Percentiles rank a stretch among this genome's conserved stretches.
Conservation (phyloP, 2,329 filamentous ascomycete species). For the Orbilia javanica region DNA sequence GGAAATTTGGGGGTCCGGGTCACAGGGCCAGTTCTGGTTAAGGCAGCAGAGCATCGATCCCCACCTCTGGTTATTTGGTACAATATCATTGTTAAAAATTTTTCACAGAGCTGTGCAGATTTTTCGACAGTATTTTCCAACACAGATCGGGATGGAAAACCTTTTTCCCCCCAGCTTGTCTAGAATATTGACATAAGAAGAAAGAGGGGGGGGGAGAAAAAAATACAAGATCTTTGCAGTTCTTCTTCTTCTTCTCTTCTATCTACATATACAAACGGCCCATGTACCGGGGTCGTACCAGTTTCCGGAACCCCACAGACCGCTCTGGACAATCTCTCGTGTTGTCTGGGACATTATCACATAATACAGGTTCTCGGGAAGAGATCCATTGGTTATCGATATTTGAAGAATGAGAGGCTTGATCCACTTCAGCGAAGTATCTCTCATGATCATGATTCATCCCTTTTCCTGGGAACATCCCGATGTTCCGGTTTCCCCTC, state of each 20-base stretch:
- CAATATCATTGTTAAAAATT: conserved; percentile 34
- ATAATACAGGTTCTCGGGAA: conserved; percentile 16
- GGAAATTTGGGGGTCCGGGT: conserved; percentile 53
- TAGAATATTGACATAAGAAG: too few species aligned
- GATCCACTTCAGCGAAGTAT: conserved; percentile 52
- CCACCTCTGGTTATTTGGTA: conserved; percentile 19
- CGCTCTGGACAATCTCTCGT: conserved; percentile 42
- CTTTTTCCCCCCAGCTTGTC: too few species aligned
- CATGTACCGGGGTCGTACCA: conserved; percentile 40
- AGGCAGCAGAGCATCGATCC: conserved; percentile 36
- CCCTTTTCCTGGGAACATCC: conserved; percentile 56
- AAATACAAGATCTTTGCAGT: not conserved
- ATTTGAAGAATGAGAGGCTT: conserved; percentile 24
- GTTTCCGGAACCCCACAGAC: conserved; percentile 52
- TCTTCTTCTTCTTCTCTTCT: conserved; percentile 1
- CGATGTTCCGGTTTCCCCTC: conserved; percentile 58
- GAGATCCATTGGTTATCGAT: conserved; percentile 28
- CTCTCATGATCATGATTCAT: conserved; percentile 57
- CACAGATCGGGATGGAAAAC: not conserved
- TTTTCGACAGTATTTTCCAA: conserved; percentile 2
- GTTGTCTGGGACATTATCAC: conserved; percentile 38
- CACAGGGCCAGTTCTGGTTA: conserved; percentile 39
- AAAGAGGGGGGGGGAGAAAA: too few species aligned
- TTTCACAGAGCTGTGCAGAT: not conserved
- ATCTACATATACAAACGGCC: conserved; percentile 23